Conservation (phyloP, 345 rosid genomes). For the Pistacia vera region DNA sequence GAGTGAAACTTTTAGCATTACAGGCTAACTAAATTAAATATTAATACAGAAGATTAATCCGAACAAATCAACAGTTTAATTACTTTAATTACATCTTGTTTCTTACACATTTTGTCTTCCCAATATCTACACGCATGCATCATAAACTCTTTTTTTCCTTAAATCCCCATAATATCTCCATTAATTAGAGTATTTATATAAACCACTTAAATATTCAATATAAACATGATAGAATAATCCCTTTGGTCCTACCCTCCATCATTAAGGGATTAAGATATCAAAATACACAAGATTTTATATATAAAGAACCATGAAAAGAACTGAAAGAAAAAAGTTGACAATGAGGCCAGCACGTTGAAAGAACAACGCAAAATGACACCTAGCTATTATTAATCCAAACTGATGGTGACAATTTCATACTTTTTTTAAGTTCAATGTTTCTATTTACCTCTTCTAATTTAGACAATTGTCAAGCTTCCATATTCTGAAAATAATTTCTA, state of each 20-base stretch:
- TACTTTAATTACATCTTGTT: not conserved
- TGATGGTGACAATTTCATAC: not conserved
- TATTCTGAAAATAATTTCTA: not conserved
- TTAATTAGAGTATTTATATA: not conserved
- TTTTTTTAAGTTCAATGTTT: not conserved
- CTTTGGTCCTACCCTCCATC: constrained; percentile 6
- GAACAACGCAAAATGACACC: not conserved
- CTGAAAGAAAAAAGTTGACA: not conserved
- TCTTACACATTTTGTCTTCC: constrained; percentile 2
- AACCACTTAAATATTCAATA: too few relatives aligned
- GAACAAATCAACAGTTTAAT: too few relatives aligned
- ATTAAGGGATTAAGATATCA: too few relatives aligned
- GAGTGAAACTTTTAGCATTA: too few relatives aligned
- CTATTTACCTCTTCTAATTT: not conserved
- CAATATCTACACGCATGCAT: not conserved
- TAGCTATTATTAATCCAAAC: not conserved
- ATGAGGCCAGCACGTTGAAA: not conserved
- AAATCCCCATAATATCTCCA: not conserved
- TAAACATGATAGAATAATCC: not conserved
- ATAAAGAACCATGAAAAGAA: not conserved
- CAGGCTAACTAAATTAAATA: too few relatives aligned
- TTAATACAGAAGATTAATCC: too few relatives aligned
- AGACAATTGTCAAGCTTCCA: not conserved
- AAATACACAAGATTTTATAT: not conserved
- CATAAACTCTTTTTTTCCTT: not conserved